Evolutionary conservation across 73 alveolate species (phyloP).

Genomic region (Paramecium bursaria): DNA sequence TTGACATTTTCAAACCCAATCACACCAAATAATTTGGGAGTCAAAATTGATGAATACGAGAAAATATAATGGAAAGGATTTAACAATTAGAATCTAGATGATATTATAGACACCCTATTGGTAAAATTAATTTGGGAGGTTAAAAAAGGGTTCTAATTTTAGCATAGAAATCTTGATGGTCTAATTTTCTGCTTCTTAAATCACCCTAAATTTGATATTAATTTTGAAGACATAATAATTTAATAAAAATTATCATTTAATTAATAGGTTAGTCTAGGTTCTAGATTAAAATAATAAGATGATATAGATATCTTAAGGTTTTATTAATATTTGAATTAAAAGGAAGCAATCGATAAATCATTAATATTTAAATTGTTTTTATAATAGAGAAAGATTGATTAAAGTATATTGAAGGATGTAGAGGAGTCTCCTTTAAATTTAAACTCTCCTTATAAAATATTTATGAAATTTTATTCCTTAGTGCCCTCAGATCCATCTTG

Average conservation of each 20-base stretch:
- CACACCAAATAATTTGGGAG: no score
- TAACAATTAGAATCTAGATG: no score
- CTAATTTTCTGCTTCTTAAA: background rate
- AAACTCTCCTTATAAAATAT: background rate
- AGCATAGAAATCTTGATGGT: background rate
- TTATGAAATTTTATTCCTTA: slow-evolving; percentile 12
- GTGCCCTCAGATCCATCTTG: slow-evolving; percentile 18
- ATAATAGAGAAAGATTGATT: background rate
- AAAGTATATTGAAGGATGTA: background rate
- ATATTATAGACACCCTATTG: no score
- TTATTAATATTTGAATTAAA: background rate
- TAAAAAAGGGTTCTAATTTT: slow-evolving; percentile 18
- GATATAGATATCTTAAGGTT: background rate
- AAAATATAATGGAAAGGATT: no score
- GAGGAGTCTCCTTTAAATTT: slow-evolving; percentile 1
- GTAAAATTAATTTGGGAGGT: background rate
- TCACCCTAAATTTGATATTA: background rate
- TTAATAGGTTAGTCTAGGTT: background rate
- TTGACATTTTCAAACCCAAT: no score
- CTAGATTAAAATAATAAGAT: background rate
- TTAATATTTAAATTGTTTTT: background rate
- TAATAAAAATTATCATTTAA: background rate
- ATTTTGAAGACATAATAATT: background rate
- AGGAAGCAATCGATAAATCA: background rate
- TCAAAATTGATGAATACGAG: no score